phyloP scores from a whole-genome alignment of 2,329 filamentous ascomycete genomes.

The Trichoderma arundinaceum region DNA sequence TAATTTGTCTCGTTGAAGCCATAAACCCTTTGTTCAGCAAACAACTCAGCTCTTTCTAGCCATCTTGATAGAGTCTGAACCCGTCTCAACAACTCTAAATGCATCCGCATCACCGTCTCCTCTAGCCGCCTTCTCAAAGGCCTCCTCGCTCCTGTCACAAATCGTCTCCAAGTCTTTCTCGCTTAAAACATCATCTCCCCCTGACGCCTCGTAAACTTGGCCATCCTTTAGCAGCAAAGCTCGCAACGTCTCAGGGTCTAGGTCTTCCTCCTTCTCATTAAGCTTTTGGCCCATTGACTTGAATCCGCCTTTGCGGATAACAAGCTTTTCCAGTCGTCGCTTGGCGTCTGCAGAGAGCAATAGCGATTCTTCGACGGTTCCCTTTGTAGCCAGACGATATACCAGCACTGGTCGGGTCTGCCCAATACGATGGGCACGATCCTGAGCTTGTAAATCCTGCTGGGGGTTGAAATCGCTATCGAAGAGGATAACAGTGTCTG shows the following conservation, averaged over 20 bases:
- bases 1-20: neutral
- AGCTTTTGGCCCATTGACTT: slow-evolving; percentile 69
- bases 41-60: slow-evolving; percentile 36
- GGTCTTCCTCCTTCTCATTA: slow-evolving; percentile 55
- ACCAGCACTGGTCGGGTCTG: slow-evolving; percentile 92
- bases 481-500: slow-evolving; percentile 91
- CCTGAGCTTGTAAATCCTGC: slow-evolving; percentile 94
- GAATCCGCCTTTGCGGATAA: slow-evolving; percentile 93
- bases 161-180: slow-evolving; percentile 78
- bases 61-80: slow-evolving; percentile 57
- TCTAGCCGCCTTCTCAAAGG: slow-evolving; percentile 74
- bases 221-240: slow-evolving; percentile 75
- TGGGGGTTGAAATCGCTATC: slow-evolving; percentile 94
- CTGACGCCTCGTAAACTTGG: slow-evolving; percentile 62
- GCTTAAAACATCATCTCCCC: slow-evolving; percentile 70
- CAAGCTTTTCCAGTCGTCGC: slow-evolving; percentile 86
- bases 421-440: slow-evolving; percentile 92
- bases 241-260: slow-evolving; percentile 66
- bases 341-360: slow-evolving; percentile 90
- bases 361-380: slow-evolving; percentile 87
- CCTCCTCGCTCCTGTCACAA: slow-evolving; percentile 73
- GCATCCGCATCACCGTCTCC: slow-evolving; percentile 74
- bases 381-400: slow-evolving; percentile 90
- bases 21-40: neutral
- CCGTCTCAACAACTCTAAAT: slow-evolving; percentile 84